Evolutionary conservation across 306 rosid species (phyloP).

Genomic region (Rosa chinensis): DNA sequence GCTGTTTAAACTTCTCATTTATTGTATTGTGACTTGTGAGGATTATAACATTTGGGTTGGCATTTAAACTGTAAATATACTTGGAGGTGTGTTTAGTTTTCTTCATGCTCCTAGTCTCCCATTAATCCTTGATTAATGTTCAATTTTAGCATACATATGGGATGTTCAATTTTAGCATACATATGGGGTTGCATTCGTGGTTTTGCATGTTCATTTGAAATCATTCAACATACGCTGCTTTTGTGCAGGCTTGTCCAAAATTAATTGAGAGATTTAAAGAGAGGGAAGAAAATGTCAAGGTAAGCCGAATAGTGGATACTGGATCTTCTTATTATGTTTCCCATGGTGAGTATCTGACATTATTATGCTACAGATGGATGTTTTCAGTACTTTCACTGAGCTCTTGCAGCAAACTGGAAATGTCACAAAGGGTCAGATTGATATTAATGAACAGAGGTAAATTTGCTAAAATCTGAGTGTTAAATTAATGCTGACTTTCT

Average conservation of each 20-base stretch:
- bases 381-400: conserved; percentile 91
- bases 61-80: neutral
- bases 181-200: neutral
- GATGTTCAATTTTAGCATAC: neutral
- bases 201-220: conserved; percentile 6
- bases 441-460: conserved; percentile 80
- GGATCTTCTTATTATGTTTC: conserved; percentile 9
- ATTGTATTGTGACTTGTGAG: neutral
- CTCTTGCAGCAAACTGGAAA: conserved; percentile 98
- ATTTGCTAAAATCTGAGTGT: conserved; percentile 27
- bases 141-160: neutral
- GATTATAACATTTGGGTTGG: neutral
- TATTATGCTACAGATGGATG: conserved; percentile 80
- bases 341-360: conserved; percentile 35
- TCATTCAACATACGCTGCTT: conserved; percentile 21
- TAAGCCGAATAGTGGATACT: conserved; percentile 23
- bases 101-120: neutral
- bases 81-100: neutral
- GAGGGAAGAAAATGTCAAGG: conserved; percentile 99
- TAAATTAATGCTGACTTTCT: neutral
- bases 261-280: conserved; percentile 94
- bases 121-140: neutral
- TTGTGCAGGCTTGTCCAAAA: conserved; percentile 93
- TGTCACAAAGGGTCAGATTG: conserved; percentile 89
- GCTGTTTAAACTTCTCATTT: neutral